Percentiles rank a stretch among this genome's conserved stretches.
Evolutionary conservation across 1,284 basidiomycete species (phyloP).

Genomic region (Vanrija sp.): DNA sequence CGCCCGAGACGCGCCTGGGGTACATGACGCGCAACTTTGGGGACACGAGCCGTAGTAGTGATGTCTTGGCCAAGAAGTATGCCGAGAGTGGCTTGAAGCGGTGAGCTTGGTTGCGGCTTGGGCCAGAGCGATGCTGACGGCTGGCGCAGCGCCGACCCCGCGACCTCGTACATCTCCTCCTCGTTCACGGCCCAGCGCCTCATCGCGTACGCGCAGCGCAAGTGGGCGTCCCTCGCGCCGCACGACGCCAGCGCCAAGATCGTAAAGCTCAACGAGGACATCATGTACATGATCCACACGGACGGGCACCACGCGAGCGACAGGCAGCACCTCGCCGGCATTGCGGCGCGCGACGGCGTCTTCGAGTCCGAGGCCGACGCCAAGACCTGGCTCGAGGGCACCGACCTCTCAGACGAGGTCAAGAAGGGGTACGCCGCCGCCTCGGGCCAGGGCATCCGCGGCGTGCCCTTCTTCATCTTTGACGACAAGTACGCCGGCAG

Average conservation of each 20-base stretch:
- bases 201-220: slow-evolving; percentile 24
- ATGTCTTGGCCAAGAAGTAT: slow-evolving; percentile 33
- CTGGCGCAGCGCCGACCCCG: slow-evolving; percentile 1
- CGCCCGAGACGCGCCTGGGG: slow-evolving; percentile 24
- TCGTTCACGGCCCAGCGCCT: slow-evolving; percentile 48
- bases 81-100: slow-evolving; percentile 39
- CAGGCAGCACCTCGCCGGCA: slow-evolving; percentile 30
- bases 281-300: slow-evolving; percentile 46
- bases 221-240: slow-evolving; percentile 37
- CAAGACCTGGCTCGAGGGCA: slow-evolving; percentile 27
- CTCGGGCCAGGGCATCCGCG: slow-evolving; percentile 42
- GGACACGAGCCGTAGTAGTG: slow-evolving; percentile 21
- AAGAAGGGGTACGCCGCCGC: slow-evolving; percentile 30
- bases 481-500: slow-evolving; percentile 43
- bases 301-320: slow-evolving; percentile 41
- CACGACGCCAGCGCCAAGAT: slow-evolving; percentile 18
- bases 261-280: slow-evolving; percentile 25
- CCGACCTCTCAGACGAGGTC: slow-evolving; percentile 34
- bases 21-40: slow-evolving; percentile 41
- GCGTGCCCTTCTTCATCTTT: slow-evolving; percentile 51
- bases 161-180: slow-evolving; percentile 32
- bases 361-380: slow-evolving; percentile 34
- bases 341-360: slow-evolving; percentile 41
- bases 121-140: neutral
- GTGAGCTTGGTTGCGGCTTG: slow-evolving; percentile 9